These are phyloP conservation scores for Phytophthora ramorum DNA, from an alignment of 352 stramenopile genomes.

Conservation along the genomic window DNA sequence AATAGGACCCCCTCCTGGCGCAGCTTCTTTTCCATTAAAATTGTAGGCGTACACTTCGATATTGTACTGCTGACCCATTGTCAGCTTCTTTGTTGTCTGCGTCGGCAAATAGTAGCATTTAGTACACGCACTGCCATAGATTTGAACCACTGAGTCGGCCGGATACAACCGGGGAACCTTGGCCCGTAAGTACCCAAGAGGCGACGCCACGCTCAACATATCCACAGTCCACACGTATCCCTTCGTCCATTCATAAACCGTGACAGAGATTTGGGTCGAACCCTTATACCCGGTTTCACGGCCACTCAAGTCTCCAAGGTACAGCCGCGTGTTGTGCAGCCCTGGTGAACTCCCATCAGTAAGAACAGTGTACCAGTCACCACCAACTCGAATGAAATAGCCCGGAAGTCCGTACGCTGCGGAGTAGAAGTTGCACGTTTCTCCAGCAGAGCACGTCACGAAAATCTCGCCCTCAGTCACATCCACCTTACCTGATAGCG, in stretches of 20 bases:
- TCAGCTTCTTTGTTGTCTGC: conserved; percentile 59
- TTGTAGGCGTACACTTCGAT: conserved; percentile 85
- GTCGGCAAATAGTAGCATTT: conserved; percentile 80
- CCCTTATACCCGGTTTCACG: conserved; percentile 65
- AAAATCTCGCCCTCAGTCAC: conserved; percentile 67
- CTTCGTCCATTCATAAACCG: conserved; percentile 76
- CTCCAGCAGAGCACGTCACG: conserved; percentile 52
- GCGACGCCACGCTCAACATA: conserved; percentile 53
- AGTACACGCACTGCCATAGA: conserved; percentile 50
- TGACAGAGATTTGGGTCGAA: conserved; percentile 41
- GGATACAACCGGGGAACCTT: conserved; percentile 69
- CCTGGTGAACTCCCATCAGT: conserved; percentile 51
- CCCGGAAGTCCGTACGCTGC: conserved; percentile 68
- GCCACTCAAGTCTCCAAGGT: conserved; percentile 67
- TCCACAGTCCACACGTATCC: conserved; percentile 72
- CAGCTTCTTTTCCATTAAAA: conserved; percentile 65
- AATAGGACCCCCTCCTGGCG: conserved; percentile 36
- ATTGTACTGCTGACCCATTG: conserved; percentile 73
- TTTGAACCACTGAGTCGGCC: conserved; percentile 42
- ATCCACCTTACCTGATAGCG: conserved; percentile 59
- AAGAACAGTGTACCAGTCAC: conserved; percentile 75
- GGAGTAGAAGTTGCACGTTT: conserved; percentile 61
- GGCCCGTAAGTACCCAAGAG: conserved; percentile 52
- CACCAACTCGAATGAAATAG: conserved; percentile 59
- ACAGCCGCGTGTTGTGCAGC: conserved; percentile 50